Evolutionary conservation across 176 grass and related monocot species (phyloP), one percentile per base, ranked within the genome.

Genomic region (Lolium rigidum): DNA sequence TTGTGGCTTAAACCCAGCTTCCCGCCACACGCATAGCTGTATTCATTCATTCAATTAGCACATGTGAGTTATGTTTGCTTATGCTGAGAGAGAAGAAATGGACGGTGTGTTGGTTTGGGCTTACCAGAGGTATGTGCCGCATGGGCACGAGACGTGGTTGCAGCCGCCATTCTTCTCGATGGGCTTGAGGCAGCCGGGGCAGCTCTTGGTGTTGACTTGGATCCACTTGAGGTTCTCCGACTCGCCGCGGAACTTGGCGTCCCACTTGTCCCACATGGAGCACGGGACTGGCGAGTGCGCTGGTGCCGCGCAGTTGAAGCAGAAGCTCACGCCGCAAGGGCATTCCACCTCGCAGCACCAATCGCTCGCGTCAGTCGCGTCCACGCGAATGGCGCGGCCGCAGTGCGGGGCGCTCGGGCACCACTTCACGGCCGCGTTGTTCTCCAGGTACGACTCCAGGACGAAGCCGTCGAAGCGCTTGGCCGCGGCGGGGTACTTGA

Each of bases 191-290:
- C 73, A 76, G 7, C 25, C 15, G 49, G 73, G 73, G 49, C 73
- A 76, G 73, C 73, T 76, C 73, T 76, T 76, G 49, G 73, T 76
- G 49, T 76, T 9, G 49, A 54, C 0, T 25, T 48, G 15, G 47
- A 76, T 76, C 73, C 73, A 76, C 49, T 76, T 76, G 49, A 76
- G 73, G 73, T 76, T 76, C 73, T 76, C 73, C 9, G 73, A 76
- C 8, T 76, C 73, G 49, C 73, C 73, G 24, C 49, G 73, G 49
- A 76, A 76, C 73, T 76, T 76, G 73, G 73, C 73, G 73, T 76
- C 73, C 73, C 73, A 76, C 48, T 76, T 9, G 49, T 76, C 73
- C 73, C 73, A 76, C 73, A 76, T 35, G 73, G 73, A 5, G 16
- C 73, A 76, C 1, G 73, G 73, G 4, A 51, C 50, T 2, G 73